Evolutionary conservation across 2,329 filamentous ascomycete genomes (phyloP), one percentile per base, ranked within the genome.

Genomic region (Cladosporium velox): DNA sequence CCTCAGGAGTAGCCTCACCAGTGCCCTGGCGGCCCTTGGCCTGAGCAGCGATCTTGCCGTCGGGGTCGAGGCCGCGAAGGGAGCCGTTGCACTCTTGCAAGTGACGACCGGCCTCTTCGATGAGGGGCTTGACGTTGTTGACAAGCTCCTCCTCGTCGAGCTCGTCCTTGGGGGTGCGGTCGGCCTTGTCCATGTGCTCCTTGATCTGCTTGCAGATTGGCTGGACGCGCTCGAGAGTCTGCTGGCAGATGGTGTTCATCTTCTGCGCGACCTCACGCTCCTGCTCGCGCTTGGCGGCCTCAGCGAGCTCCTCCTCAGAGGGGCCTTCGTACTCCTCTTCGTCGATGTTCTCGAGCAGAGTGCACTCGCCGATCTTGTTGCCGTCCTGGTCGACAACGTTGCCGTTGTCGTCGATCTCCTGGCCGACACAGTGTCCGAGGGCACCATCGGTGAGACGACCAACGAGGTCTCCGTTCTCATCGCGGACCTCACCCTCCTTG

Each of bases 61-160:
- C 93, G 0, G 93, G 93, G 73, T 97, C 93, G 61, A 97, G 87
- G 7, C 91, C 92, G 38, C 93, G 91, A 72, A 97, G 92, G 8
- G 90, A 85, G 62, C 93, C 92, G 75, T 97, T 95, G 78, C 90
- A 90, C 79, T 97, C 93, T 72, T 90, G 89, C 15, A 97, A 85
- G 75, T 96, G 92, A 70, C 88, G 88, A 64, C 88, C 87, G 58
- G 89, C 93, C 78, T 97, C 91, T 77, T 97, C 93, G 74, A 97
- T 92, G 15, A 97, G 85, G 0, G 93, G 93, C 79, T 90, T 91
- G 73, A 97, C 92, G 66, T 93, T 86, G 77, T 91, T 88, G 74
- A 97, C 93, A 5, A 97, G 87, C 71, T 91, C 86, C 74, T 97
- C 92, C 77, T 97, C 93, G 74, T 97, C 92, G 28, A 94, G 88